Conservation (phyloP, 257 asterid species). For the Solanum paucissectum region DNA sequence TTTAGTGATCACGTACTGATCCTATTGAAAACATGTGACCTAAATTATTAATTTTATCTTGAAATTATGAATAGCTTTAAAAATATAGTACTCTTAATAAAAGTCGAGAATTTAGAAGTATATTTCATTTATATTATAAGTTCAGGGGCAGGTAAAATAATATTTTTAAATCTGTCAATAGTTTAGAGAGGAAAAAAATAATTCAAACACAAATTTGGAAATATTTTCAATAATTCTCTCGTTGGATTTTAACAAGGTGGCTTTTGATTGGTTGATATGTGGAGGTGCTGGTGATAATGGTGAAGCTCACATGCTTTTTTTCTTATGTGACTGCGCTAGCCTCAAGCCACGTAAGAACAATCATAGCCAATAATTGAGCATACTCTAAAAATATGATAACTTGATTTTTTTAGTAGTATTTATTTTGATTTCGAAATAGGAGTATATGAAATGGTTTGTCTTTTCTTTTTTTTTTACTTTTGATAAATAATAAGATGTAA, state of each 20-base stretch:
- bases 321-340: not conserved
- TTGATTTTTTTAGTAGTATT: not conserved
- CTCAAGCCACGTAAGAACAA: not conserved
- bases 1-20: not conserved
- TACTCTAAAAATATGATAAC: not conserved
- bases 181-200: fast-evolving
- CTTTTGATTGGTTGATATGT: not conserved
- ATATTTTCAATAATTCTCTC: too few species aligned
- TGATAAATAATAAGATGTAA: not conserved
- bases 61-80: too few species aligned
- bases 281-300: not conserved
- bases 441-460: not conserved
- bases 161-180: too few species aligned
- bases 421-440: not conserved
- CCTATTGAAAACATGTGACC: too few species aligned
- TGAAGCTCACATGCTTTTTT: not conserved
- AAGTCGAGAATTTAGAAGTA: fast-evolving
- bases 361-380: not conserved
- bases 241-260: not conserved
- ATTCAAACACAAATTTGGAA: too few species aligned
- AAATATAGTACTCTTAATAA: too few species aligned
- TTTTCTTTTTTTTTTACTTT: not conserved
- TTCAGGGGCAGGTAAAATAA: fast-evolving
- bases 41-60: too few species aligned
- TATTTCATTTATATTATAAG: fast-evolving